Base-by-base conservation (phyloP, 2,329 filamentous ascomycete genomes). In the Talaromyces sp. region DNA sequence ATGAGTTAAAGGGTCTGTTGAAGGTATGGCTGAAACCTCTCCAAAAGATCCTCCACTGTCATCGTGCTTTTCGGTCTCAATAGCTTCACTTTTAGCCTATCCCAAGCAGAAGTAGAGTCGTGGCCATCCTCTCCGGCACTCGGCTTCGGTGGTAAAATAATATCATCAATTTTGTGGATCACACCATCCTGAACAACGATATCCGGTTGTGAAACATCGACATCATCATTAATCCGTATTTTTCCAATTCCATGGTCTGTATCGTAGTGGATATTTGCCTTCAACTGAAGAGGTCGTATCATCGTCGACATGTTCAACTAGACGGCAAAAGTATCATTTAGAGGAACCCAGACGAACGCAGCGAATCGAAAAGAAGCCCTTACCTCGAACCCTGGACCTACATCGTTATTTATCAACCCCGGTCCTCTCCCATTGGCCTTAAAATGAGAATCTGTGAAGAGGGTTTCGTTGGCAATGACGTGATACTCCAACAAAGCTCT, bases 401-500 rank as follows among this genome's bases (percentile, higher is more conserved):
- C 26, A 7, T 55, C 53, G 17, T 35, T 29, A 41, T n/a, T 19
- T 19, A 46, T 46, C n/a, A 55, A 19, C 32, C 53, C 53, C 21
- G 53, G 53, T 27, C 53, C 53, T 41, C 53, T 55, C 2, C 32
- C 53, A 41, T 55, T 55, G 10, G 53, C 53, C 19, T 26, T 55
- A 13, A 55, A 55, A 43, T 55, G 53, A 3, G 32, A 55, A 70
- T 96, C 93, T 6, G 88, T 90, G 80, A 96, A 97, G 0, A 96
- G 77, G 0, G 89, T 93, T 62, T 86, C 82, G 68, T 90, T 85
- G 49, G 86, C 82, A 1, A 89, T 88, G 55, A 93, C 82, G 69
- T 93, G 89, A 71, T 96, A 96, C 77, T 90, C 81, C 17, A 96
- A 80, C 52, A 96, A 78, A 0, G 90, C 90, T 65, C 84, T 86